phyloP scores from a whole-genome alignment of 2,329 filamentous ascomycete species.

The Neonectria faginata region DNA sequence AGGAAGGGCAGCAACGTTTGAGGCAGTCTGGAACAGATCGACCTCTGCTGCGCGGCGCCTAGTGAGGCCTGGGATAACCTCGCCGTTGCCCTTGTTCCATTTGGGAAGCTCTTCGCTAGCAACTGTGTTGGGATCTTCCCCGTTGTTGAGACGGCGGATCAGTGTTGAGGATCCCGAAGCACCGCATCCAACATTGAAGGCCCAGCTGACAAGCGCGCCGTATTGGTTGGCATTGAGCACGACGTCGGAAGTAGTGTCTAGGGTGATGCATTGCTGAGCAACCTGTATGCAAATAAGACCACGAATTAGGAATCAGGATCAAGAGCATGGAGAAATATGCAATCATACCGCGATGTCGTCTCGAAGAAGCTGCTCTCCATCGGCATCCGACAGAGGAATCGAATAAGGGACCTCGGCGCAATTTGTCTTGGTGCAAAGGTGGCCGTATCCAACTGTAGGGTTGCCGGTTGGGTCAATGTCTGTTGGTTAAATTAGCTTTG shows the following conservation, averaged over 20 bases:
- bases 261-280: constrained; percentile 54
- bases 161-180: constrained; percentile 54
- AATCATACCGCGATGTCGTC: constrained; percentile 31
- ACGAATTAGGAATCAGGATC: background rate
- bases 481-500: background rate
- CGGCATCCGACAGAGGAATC: constrained; percentile 57
- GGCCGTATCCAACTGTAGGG: constrained; percentile 64
- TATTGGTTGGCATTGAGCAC: constrained; percentile 61
- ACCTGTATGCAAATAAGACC: constrained; percentile 10
- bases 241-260: constrained; percentile 44
- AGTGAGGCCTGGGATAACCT: constrained; percentile 55
- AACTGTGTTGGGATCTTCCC: constrained; percentile 50
- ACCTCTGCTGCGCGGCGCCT: constrained; percentile 59
- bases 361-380: constrained; percentile 55
- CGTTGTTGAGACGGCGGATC: constrained; percentile 37
- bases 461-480: constrained; percentile 57
- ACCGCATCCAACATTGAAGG: constrained; percentile 63
- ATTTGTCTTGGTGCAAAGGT: constrained; percentile 55
- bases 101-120: constrained; percentile 58
- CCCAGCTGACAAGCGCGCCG: constrained; percentile 63
- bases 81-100: constrained; percentile 58
- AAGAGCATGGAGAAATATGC: too few species aligned
- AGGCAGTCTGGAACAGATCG: constrained; percentile 44
- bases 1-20: constrained; percentile 29
- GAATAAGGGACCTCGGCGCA: constrained; percentile 60